These are phyloP conservation scores for Trichoderma endophyticum DNA, from an alignment of 2,329 filamentous ascomycete genomes.

Conservation along the genomic window DNA sequence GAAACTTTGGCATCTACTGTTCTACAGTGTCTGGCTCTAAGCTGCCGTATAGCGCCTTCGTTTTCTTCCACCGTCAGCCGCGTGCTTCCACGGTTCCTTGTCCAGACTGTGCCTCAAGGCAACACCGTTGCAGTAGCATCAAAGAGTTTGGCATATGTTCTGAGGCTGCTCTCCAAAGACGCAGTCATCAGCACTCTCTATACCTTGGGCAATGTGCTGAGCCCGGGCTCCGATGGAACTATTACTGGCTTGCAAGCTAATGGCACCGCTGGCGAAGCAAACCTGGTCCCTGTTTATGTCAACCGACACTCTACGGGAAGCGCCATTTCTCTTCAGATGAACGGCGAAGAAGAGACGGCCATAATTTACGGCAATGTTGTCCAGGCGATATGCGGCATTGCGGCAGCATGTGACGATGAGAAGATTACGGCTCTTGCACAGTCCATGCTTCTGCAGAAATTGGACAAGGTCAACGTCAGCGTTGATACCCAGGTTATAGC, in stretches of 20 bases:
- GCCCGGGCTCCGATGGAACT: slow-evolving; percentile 60
- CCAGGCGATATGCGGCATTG: slow-evolving; percentile 91
- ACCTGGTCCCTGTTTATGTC: slow-evolving; percentile 45
- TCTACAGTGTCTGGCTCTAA: slow-evolving; percentile 75
- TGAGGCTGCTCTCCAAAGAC: slow-evolving; percentile 84
- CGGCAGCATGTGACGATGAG: slow-evolving; percentile 74
- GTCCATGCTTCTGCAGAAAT: slow-evolving; percentile 94
- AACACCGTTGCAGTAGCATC: slow-evolving; percentile 73
- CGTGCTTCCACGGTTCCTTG: slow-evolving; percentile 79
- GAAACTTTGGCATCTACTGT: slow-evolving; percentile 72
- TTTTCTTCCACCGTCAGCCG: slow-evolving; percentile 75
- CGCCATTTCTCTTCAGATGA: slow-evolving; percentile 72
- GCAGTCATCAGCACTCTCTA: slow-evolving; percentile 93
- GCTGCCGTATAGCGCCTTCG: slow-evolving; percentile 70
- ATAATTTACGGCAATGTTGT: slow-evolving; percentile 83
- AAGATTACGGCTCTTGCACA: slow-evolving; percentile 92
- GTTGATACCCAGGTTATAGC: slow-evolving; percentile 85
- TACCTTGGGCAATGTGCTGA: slow-evolving; percentile 92
- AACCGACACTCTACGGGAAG: slow-evolving; percentile 65
- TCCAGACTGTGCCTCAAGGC: slow-evolving; percentile 71
- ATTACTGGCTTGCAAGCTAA: slow-evolving; percentile 52
- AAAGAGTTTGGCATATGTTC: slow-evolving; percentile 76
- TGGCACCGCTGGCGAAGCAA: slow-evolving; percentile 41
- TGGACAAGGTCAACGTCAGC: slow-evolving; percentile 74
- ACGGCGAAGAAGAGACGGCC: slow-evolving; percentile 74